Conservation (phyloP, 1,139 yeast species). For the Debaryomyces nepalensis region DNA sequence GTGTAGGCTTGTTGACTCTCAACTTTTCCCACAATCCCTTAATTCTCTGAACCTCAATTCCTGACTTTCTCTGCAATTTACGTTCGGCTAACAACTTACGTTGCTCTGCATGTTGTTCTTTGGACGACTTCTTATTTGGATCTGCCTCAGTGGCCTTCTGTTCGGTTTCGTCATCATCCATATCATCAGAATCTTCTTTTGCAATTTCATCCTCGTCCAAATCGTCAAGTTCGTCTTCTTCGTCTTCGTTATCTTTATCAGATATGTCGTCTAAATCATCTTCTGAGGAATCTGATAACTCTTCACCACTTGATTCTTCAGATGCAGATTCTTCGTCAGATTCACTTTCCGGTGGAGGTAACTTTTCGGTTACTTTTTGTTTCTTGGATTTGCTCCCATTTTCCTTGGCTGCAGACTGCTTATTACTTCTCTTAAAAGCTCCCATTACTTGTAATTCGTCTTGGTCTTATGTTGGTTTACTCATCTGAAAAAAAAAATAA, state of each 20-base stretch:
- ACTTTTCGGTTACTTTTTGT: slow-evolving; percentile 27
- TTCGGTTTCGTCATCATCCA: slow-evolving; percentile 24
- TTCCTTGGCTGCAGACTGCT: slow-evolving; percentile 34
- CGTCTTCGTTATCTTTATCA: slow-evolving; percentile 19
- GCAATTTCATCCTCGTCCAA: slow-evolving; percentile 24
- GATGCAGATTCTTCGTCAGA: slow-evolving; percentile 15
- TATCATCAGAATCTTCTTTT: slow-evolving; percentile 29
- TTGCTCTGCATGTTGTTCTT: slow-evolving; percentile 83
- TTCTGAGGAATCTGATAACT: slow-evolving; percentile 12
- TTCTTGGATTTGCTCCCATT: slow-evolving; percentile 29
- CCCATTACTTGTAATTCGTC: slow-evolving; percentile 24
- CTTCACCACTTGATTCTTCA: slow-evolving; percentile 15
- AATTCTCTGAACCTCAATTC: slow-evolving; percentile 81
- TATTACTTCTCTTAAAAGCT: slow-evolving; percentile 36
- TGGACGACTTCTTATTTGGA: slow-evolving; percentile 56
- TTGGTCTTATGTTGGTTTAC: slow-evolving; percentile 1
- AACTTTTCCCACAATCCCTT: slow-evolving; percentile 90
- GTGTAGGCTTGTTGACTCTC: slow-evolving; percentile 82
- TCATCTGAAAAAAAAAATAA: slow-evolving; percentile 8
- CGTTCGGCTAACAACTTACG: slow-evolving; percentile 78
- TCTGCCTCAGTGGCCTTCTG: slow-evolving; percentile 28
- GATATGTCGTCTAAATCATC: slow-evolving; percentile 27
- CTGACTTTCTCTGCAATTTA: slow-evolving; percentile 84
- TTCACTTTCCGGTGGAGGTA: slow-evolving; percentile 23
- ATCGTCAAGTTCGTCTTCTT: slow-evolving; percentile 17